Evolutionary conservation across 495 filamentous ascomycete species (phyloP).

Genomic region (Aspergillus wentii): DNA sequence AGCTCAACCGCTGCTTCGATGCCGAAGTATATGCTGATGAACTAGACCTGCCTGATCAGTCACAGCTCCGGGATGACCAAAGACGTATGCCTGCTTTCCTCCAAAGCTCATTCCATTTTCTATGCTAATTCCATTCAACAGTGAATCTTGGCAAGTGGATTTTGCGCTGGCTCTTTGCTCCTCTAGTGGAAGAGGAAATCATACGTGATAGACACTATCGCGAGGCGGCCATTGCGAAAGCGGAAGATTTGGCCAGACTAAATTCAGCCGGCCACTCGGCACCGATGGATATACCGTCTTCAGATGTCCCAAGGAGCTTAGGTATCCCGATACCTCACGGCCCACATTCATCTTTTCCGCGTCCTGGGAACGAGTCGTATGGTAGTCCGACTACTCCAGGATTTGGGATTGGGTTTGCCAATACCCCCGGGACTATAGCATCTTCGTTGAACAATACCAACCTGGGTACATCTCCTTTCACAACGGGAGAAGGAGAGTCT

Average conservation of each 20-base stretch:
- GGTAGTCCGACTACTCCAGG: conserved; percentile 64
- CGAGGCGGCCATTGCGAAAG: conserved; percentile 55
- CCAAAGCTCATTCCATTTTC: neutral
- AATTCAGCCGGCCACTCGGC: conserved; percentile 53
- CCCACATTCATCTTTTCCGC: conserved; percentile 54
- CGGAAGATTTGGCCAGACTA: conserved; percentile 49
- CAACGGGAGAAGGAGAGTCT: conserved; percentile 29
- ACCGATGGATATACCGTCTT: conserved; percentile 62
- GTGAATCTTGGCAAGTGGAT: conserved; percentile 98
- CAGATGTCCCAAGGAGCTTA: conserved; percentile 39
- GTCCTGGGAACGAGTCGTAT: conserved; percentile 55
- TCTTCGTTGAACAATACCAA: conserved; percentile 16
- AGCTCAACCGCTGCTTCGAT: conserved; percentile 95
- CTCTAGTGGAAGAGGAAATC: conserved; percentile 85
- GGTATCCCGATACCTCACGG: conserved; percentile 40
- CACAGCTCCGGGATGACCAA: conserved; percentile 88
- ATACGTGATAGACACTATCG: conserved; percentile 72
- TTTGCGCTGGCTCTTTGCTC: conserved; percentile 85
- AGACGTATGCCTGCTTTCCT: conserved; percentile 59
- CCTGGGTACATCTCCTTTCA: conserved; percentile 35
- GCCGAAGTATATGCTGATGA: conserved; percentile 97
- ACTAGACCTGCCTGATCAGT: conserved; percentile 60
- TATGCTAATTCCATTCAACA: conserved; percentile 27
- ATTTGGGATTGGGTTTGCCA: conserved; percentile 69
- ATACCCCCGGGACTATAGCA: conserved; percentile 47